phyloP scores from a whole-genome alignment of 2,329 filamentous ascomycete species.

The Xenoacremonium recifei region DNA sequence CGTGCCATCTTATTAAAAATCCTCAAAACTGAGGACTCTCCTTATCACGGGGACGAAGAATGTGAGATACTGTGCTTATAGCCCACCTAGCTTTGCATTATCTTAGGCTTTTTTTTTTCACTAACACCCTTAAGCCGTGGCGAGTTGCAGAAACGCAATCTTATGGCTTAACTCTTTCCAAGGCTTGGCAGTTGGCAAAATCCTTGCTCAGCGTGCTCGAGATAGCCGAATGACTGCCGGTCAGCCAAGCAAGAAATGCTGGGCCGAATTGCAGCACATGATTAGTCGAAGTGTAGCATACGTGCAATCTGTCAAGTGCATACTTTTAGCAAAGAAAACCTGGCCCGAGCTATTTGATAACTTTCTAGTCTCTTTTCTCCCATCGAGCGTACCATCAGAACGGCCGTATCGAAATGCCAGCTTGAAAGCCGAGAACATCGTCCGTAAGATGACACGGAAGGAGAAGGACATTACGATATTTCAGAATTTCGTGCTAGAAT shows the following conservation, averaged over 20 bases:
- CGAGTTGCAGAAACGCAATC: neutral
- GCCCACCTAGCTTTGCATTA: too few species aligned
- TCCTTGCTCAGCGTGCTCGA: slow-evolving; percentile 5
- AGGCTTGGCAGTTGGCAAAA: neutral
- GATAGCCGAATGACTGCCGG: slow-evolving; percentile 3
- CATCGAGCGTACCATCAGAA: slow-evolving; percentile 14
- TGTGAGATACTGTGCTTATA: too few species aligned
- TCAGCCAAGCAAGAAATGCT: slow-evolving; percentile 11
- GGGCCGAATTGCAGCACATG: slow-evolving; percentile 21
- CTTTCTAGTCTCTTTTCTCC: slow-evolving; percentile 21
- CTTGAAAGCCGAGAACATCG: slow-evolving; percentile 5
- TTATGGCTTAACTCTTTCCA: slow-evolving; percentile 2
- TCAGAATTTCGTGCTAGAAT: slow-evolving; percentile 5
- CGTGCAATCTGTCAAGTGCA: slow-evolving; percentile 10
- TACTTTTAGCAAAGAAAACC: slow-evolving; percentile 10
- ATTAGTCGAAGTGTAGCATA: slow-evolving; percentile 18
- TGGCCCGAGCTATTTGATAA: slow-evolving; percentile 29
- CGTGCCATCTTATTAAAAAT: too few species aligned
- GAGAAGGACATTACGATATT: neutral
- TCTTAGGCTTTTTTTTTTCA: too few species aligned
- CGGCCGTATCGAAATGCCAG: slow-evolving; percentile 8
- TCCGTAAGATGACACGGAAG: slow-evolving; percentile 10
- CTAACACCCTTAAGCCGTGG: slow-evolving; percentile 1
- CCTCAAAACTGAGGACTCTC: too few species aligned
- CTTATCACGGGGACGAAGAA: too few species aligned